phyloP scores from a whole-genome alignment of 1,139 yeast species.

The Scheffersomyces titani region DNA sequence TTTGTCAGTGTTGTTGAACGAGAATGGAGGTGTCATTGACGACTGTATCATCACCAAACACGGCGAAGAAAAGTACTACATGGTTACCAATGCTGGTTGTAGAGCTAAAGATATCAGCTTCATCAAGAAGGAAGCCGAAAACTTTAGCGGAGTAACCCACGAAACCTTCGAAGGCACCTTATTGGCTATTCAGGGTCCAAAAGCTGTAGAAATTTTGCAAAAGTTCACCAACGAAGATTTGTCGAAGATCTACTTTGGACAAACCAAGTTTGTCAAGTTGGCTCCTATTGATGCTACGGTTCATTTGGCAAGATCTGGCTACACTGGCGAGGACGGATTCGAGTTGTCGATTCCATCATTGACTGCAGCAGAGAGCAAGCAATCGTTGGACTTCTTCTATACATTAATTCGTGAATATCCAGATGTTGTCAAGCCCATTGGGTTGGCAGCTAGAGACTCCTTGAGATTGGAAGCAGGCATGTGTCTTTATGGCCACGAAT shows the following conservation, averaged over 20 bases:
- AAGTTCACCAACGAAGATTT: constrained; percentile 64
- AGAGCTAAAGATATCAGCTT: constrained; percentile 76
- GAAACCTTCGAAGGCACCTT: constrained; percentile 71
- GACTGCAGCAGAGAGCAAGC: constrained; percentile 40
- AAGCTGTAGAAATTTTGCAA: constrained; percentile 65
- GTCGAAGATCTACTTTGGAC: constrained; percentile 70
- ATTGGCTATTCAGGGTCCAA: constrained; percentile 91
- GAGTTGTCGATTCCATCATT: constrained; percentile 77
- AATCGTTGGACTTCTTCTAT: constrained; percentile 62
- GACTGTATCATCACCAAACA: constrained; percentile 91
- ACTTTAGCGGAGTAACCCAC: constrained; percentile 55
- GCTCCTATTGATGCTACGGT: constrained; percentile 44
- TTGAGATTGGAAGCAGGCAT: constrained; percentile 95
- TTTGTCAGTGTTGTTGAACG: constrained; percentile 75
- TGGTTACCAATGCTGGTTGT: constrained; percentile 98
- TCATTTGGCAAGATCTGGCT: constrained; percentile 91
- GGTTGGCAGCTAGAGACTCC: constrained; percentile 96
- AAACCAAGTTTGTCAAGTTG: constrained; percentile 57
- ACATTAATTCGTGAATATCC: constrained; percentile 57
- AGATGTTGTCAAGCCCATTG: constrained; percentile 76
- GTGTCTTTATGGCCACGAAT: constrained; percentile 95
- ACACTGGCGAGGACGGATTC: constrained; percentile 98
- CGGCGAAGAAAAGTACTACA: constrained; percentile 71
- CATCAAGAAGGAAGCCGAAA: constrained; percentile 51
- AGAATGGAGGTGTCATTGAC: constrained; percentile 82